Conservation (phyloP, 768 basidiomycete genomes). For the Plicaturopsis crispa region DNA sequence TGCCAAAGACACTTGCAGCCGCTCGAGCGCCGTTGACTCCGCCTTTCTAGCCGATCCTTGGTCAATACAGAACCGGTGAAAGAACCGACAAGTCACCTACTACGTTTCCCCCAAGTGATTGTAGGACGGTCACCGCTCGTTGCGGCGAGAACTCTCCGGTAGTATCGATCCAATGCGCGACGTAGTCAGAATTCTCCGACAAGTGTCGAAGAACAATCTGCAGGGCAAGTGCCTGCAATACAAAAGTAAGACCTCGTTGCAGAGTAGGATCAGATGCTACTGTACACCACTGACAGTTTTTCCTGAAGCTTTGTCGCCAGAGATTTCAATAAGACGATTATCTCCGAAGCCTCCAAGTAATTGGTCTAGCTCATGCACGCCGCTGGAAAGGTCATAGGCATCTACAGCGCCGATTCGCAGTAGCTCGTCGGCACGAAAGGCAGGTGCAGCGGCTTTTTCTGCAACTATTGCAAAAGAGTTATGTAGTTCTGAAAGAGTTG, state of each 20-base stretch:
- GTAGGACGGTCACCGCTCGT: constrained; percentile 31
- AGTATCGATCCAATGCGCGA: constrained; percentile 66
- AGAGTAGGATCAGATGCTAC: too few relatives aligned
- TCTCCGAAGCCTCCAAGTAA: constrained; percentile 44
- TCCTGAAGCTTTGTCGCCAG: constrained; percentile 57
- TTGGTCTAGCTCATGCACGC: constrained; percentile 42
- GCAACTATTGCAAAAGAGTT: constrained; percentile 30
- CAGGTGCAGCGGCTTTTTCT: constrained; percentile 35
- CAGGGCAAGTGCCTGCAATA: constrained; percentile 49
- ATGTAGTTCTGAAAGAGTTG: constrained; percentile 42
- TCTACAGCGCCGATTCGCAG: too few relatives aligned
- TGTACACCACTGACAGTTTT: constrained; percentile 60
- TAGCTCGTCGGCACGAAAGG: too few relatives aligned
- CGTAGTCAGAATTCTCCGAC: constrained; percentile 22
- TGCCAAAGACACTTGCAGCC: constrained; percentile 50
- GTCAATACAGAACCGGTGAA: too few relatives aligned
- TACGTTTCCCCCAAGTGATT: constrained; percentile 19
- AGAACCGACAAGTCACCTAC: neutral
- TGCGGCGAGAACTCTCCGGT: constrained; percentile 57
- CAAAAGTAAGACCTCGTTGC: constrained; percentile 3
- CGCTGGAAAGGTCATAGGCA: constrained; percentile 21
- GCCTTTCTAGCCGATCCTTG: too few relatives aligned
- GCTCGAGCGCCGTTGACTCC: constrained; percentile 35
- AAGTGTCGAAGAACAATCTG: constrained; percentile 54
- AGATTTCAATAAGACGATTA: constrained; percentile 55